Base-by-base conservation (phyloP, 2,329 filamentous ascomycete genomes). In the Grosmannia huntii region DNA sequence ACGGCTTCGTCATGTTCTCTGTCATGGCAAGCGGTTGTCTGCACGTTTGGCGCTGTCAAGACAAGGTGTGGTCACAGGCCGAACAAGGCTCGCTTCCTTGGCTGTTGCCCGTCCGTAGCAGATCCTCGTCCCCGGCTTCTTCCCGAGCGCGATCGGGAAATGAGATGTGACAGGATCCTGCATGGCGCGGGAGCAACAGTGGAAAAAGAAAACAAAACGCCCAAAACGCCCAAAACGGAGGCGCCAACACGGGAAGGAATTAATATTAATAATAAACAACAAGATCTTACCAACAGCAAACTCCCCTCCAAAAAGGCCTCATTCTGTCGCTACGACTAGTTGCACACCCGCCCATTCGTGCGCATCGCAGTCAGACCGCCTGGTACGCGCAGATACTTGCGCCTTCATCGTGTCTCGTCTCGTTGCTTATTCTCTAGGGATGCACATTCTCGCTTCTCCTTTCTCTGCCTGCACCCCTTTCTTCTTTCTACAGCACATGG, bases 101-200 rank as follows among this genome's bases (percentile, higher is more conserved):
- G 31, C 31, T 33, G 31, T 33, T 33, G 31, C 31, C 5, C 9
- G 9, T 33, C 11, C 5, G 49, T 5, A 51, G 10, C 49, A 51
- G 16, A 51, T 44, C 41, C 19, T 16, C 27, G 23, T 27, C 25
- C 23, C 49, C 23, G 27, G 49, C n/a, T 25, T 31, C n/a, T 25
- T 31, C 31, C 28, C 21, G 51, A n/a, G 9, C 19, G n/a, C 31
- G 51, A 53, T 53, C 51, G 51, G 51, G 51, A 53, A 53, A 38
- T 53, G 51, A 53, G n/a, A 53, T 53, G 51, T 53, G 51, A 55
- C 53, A 55, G 53, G 53, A 36, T 11, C 12, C 52, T 38, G 36
- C 36, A 38, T 38, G 36, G 9, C 4, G 31, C 31, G 31, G 31
- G 31, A 33, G 31, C 6, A n/a, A 21, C 38, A 27, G 51, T 6